phyloP scores from a whole-genome alignment of 371 early-diverging fungal species.

The Mucor racemosus region DNA sequence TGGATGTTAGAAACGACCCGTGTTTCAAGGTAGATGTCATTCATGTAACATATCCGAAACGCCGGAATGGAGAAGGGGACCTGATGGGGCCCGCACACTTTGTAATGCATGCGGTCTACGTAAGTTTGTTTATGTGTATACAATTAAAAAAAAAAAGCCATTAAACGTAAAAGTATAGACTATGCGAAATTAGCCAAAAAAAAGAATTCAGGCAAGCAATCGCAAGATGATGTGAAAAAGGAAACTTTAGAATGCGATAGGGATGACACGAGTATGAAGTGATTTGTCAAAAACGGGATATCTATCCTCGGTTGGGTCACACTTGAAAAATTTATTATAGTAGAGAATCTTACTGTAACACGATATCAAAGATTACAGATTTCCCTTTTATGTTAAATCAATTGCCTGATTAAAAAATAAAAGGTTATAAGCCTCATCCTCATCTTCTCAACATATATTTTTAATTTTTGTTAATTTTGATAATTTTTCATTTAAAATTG shows the following conservation, averaged over 20 bases:
- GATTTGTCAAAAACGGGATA: neutral
- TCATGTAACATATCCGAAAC: slow-evolving; percentile 69
- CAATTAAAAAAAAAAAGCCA: neutral
- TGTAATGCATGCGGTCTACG: slow-evolving; percentile 75
- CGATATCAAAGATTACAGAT: neutral
- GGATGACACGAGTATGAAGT: slow-evolving; percentile 23
- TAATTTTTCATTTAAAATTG: slow-evolving; percentile 13
- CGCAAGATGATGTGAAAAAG: slow-evolving; percentile 10
- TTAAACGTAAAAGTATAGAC: slow-evolving; percentile 15
- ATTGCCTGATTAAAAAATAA: neutral
- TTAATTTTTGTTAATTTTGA: neutral
- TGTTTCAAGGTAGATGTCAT: slow-evolving; percentile 58
- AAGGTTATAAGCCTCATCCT: neutral
- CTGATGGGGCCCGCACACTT: slow-evolving; percentile 68
- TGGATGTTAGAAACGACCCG: slow-evolving; percentile 37
- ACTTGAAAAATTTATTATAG: neutral
- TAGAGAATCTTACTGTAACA: neutral
- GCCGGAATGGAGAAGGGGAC: slow-evolving; percentile 76
- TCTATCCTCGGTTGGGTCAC: neutral
- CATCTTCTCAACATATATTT: neutral
- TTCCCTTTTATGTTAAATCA: neutral
- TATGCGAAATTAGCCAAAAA: slow-evolving; percentile 30
- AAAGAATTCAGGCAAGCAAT: slow-evolving; percentile 7
- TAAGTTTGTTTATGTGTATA: slow-evolving; percentile 36
- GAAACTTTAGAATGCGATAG: slow-evolving; percentile 9